A percentile compares a stretch with the other conserved stretches of the same genome.
phyloP scores from a whole-genome alignment of 495 filamentous ascomycete species.

The Xanthoparmelia taractica region DNA sequence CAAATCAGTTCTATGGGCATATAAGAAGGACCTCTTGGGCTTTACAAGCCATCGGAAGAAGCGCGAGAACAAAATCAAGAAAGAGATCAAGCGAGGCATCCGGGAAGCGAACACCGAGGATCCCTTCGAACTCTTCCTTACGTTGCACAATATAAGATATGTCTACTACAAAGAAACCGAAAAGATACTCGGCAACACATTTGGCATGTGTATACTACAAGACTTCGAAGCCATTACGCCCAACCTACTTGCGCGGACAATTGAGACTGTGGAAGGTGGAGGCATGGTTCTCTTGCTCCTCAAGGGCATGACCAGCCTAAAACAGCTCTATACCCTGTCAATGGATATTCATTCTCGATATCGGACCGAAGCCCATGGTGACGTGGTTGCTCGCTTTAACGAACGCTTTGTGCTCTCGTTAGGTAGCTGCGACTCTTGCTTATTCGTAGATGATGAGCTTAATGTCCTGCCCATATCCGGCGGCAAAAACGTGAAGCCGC shows the following conservation, averaged over 20 bases:
- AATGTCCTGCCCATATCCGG: constrained; percentile 97
- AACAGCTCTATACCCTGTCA: constrained; percentile 91
- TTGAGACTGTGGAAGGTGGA: constrained; percentile 97
- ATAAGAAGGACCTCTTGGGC: constrained; percentile 92
- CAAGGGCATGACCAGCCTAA: constrained; percentile 94
- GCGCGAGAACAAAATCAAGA: constrained; percentile 94
- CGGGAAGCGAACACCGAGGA: constrained; percentile 93
- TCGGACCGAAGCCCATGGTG: constrained; percentile 90
- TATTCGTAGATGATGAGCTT: constrained; percentile 95
- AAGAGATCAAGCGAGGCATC: constrained; percentile 92
- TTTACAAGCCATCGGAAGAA: constrained; percentile 97
- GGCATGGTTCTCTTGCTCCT: constrained; percentile 83
- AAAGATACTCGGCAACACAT: constrained; percentile 97
- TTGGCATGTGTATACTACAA: constrained; percentile 96
- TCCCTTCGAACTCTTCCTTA: constrained; percentile 96
- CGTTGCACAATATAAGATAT: constrained; percentile 93
- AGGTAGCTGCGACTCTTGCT: constrained; percentile 85
- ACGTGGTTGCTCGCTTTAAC: constrained; percentile 95
- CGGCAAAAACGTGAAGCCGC: constrained; percentile 79
- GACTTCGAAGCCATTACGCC: constrained; percentile 98
- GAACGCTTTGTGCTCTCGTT: constrained; percentile 95
- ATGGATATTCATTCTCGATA: constrained; percentile 99
- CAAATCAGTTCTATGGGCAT: constrained; percentile 98
- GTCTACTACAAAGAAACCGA: constrained; percentile 99
- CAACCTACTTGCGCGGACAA: constrained; percentile 86